Evolutionary conservation across 2,329 filamentous ascomycete genomes (phyloP), one percentile per base, ranked within the genome.

Genomic region (Podosphaera xanthii): DNA sequence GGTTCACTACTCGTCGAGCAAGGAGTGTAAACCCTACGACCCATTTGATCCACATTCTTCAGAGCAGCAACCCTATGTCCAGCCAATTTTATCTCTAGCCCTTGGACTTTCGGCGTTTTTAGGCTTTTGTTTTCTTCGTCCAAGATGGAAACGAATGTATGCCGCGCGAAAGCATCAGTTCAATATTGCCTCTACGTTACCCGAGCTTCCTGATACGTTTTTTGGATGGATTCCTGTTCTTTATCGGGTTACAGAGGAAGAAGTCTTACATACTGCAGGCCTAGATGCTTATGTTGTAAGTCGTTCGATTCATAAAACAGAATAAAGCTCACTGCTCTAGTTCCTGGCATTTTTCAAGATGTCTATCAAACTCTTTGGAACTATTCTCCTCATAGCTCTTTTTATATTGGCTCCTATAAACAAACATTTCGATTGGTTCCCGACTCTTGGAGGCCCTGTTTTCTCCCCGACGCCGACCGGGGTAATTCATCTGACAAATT

Each of bases 321-420:
- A 12, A 49, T 33, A 10, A 52, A 53, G 22, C 63, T 68, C 44
- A 68, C 38, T 0, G 10, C 38, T 61, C 22, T 66, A 81, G 79
- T 96, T 98, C 69, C 76, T 98, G 12, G 80, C 84, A 14, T 98
- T 98, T 72, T 97, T 96, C 76, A 94, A 90, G 70, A 92, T 97
- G 81, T 84, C 91, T 10, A 86, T 89, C 64, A 87, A 85, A 62
- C 85, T 96, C 65, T 83, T 97, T 57, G 74, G 79, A 14, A 74
- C 86, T 58, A 85, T 94, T 66, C 79, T 92, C 60, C 81, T 95
- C 70, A 88, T 97, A 67, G 84, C 90, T 35, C 75, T 86, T 42
- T 76, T 79, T 14, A 79, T 98, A 3, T 84, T 98, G 64, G 83
- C 84, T 62, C 94, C 92, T 0, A 85, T 98, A 60, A 94, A 97